Conservation (phyloP, 352 stramenopile species). For the Pythium coloratum region DNA sequence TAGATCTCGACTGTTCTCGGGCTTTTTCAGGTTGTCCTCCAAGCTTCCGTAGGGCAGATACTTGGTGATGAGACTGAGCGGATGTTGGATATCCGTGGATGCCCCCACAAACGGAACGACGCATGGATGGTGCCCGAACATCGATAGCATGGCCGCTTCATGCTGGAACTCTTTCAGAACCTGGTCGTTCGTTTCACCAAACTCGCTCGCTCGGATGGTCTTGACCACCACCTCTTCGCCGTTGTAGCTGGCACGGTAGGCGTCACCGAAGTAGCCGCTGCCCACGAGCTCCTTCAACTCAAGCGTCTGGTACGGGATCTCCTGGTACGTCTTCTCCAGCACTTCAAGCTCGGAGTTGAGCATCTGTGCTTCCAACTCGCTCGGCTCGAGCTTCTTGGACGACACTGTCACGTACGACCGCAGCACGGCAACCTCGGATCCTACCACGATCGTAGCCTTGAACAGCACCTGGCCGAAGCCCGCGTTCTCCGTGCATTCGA, state of each 20-base stretch:
- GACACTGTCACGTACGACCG: slow-evolving; percentile 77
- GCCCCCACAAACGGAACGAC: slow-evolving; percentile 82
- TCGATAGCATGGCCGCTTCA: slow-evolving; percentile 72
- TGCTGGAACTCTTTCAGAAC: slow-evolving; percentile 84
- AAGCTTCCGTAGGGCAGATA: slow-evolving; percentile 75
- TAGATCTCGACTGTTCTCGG: slow-evolving; percentile 26
- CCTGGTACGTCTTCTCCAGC: slow-evolving; percentile 70
- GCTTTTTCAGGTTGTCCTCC: slow-evolving; percentile 62
- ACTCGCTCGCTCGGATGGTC: slow-evolving; percentile 73
- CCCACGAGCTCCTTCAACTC: slow-evolving; percentile 79
- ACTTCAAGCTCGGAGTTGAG: slow-evolving; percentile 69
- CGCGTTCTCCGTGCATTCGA: slow-evolving; percentile 57
- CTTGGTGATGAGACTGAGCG: slow-evolving; percentile 67
- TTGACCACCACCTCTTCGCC: slow-evolving; percentile 82
- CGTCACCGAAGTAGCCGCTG: slow-evolving; percentile 78
- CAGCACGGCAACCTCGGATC: slow-evolving; percentile 64
- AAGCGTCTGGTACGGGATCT: slow-evolving; percentile 65
- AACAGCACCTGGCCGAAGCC: slow-evolving; percentile 67
- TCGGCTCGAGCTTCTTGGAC: slow-evolving; percentile 32
- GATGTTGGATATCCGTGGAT: slow-evolving; percentile 65
- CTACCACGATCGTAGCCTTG: slow-evolving; percentile 70
- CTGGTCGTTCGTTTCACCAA: slow-evolving; percentile 70
- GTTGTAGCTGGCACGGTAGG: slow-evolving; percentile 59
- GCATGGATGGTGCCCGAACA: slow-evolving; percentile 83
- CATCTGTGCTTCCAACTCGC: slow-evolving; percentile 51